Percentiles rank a stretch among this genome's conserved stretches.
Conservation (phyloP, 768 basidiomycete genomes). For the Kwoniella botswanensis region DNA sequence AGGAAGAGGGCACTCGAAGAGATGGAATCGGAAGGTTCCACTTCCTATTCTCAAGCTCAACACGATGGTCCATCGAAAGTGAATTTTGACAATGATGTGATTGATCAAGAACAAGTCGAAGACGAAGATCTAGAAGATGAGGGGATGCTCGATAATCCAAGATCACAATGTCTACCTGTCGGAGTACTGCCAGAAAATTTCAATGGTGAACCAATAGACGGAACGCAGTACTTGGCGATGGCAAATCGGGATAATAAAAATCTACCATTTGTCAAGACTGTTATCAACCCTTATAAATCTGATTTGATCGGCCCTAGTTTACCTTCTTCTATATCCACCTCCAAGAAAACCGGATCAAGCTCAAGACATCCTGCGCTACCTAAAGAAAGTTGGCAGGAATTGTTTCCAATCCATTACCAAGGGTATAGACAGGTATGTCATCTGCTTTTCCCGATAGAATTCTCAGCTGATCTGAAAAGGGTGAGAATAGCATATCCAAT, state of each 20-base stretch:
- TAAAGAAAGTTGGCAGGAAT: slow-evolving; percentile 44
- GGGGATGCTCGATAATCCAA: slow-evolving; percentile 8
- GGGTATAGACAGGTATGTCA: slow-evolving; percentile 44
- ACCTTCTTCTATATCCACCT: too few relatives aligned
- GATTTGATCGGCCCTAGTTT: background rate
- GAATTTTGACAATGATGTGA: background rate
- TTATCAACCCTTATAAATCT: slow-evolving; percentile 16
- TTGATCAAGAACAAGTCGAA: background rate
- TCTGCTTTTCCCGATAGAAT: background rate
- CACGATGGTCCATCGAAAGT: background rate
- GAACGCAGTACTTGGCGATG: slow-evolving; percentile 56
- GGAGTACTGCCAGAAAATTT: slow-evolving; percentile 54
- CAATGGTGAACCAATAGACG: slow-evolving; percentile 54
- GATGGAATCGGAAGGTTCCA: slow-evolving; percentile 2
- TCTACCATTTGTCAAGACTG: slow-evolving; percentile 40
- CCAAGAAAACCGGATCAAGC: background rate
- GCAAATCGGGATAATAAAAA: slow-evolving; percentile 31
- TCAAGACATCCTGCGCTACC: slow-evolving; percentile 54
- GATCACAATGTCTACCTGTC: slow-evolving; percentile 56
- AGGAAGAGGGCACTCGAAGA: slow-evolving; percentile 8
- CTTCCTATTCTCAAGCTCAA: background rate
- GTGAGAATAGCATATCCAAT: slow-evolving; percentile 28
- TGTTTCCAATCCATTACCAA: slow-evolving; percentile 49
- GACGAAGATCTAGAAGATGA: background rate
- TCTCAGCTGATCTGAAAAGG: background rate